Conservation (phyloP, 1,284 basidiomycete species). For the Cutaneotrichosporon sp. region DNA sequence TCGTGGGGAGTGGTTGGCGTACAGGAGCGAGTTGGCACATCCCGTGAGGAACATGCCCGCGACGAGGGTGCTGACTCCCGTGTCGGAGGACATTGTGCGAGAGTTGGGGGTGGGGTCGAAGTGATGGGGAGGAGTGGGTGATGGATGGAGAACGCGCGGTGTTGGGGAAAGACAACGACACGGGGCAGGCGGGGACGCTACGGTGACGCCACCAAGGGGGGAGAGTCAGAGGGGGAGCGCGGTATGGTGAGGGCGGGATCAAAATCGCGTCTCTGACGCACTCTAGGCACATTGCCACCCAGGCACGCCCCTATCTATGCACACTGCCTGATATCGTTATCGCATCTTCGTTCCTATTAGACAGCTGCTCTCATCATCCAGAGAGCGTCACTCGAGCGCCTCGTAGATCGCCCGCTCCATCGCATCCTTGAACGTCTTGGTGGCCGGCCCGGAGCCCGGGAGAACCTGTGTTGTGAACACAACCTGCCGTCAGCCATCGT, state of each 20-base stretch:
- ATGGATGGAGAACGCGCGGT: background rate
- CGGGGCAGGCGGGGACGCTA: background rate
- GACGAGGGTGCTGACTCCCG: slow-evolving; percentile 43
- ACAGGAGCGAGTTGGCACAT: slow-evolving; percentile 54
- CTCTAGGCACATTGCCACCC: background rate
- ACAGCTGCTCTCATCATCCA: background rate
- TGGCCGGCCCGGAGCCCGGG: slow-evolving; percentile 15
- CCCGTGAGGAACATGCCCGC: slow-evolving; percentile 59
- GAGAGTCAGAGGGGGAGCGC: too few species aligned
- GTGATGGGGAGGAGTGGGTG: background rate
- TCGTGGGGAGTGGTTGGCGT: slow-evolving; percentile 24
- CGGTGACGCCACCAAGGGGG: background rate
- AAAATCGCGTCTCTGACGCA: background rate
- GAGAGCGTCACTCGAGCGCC: slow-evolving; percentile 10
- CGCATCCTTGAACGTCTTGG: slow-evolving; percentile 20
- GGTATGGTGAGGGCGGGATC: background rate
- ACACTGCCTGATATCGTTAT: background rate
- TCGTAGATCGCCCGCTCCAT: slow-evolving; percentile 33
- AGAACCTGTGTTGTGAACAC: slow-evolving; percentile 34
- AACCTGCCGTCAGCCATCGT: slow-evolving; percentile 15
- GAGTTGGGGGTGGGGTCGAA: background rate
- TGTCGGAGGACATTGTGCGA: slow-evolving; percentile 9
- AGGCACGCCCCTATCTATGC: too few species aligned
- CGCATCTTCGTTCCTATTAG: too few species aligned
- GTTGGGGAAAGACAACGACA: background rate